Conservation (phyloP, 1,139 yeast genomes). For the Hyphopichia wangnamkhiaoensis region DNA sequence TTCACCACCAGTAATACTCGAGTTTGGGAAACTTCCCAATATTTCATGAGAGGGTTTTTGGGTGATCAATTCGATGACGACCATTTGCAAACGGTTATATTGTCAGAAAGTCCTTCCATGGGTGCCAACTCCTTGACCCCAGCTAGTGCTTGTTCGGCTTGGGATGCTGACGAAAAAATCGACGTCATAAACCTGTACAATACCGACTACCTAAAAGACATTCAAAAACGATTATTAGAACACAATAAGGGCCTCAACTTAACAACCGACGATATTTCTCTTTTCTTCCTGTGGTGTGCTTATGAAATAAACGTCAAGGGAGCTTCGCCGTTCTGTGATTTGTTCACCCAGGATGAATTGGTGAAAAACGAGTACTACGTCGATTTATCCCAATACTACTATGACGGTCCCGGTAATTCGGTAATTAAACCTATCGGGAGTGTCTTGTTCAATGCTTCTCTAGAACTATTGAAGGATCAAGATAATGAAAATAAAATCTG, state of each 20-base stretch:
- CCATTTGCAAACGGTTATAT: slow-evolving; percentile 22
- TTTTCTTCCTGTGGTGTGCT: slow-evolving; percentile 49
- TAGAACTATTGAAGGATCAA: slow-evolving; percentile 29
- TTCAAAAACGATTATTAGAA: slow-evolving; percentile 18
- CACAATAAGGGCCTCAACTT: slow-evolving; percentile 26
- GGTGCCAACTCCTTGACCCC: slow-evolving; percentile 37
- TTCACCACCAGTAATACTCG: slow-evolving; percentile 36
- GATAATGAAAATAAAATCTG: slow-evolving; percentile 24
- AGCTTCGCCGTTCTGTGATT: slow-evolving; percentile 47
- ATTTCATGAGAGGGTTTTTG: slow-evolving; percentile 36
- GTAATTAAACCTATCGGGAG: slow-evolving; percentile 42
- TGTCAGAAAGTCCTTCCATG: slow-evolving; percentile 25
- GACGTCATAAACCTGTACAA: slow-evolving; percentile 15
- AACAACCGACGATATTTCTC: slow-evolving; percentile 40
- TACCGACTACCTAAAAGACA: slow-evolving; percentile 16
- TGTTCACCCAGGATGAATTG: slow-evolving; percentile 54
- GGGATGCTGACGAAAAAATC: slow-evolving; percentile 12
- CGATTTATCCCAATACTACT: slow-evolving; percentile 49
- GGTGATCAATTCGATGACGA: slow-evolving; percentile 24
- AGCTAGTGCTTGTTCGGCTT: slow-evolving; percentile 23
- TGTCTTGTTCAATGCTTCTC: slow-evolving; percentile 45
- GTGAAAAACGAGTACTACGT: slow-evolving; percentile 42
- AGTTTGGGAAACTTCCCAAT: slow-evolving; percentile 29
- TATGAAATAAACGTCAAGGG: slow-evolving; percentile 56
- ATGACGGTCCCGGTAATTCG: slow-evolving; percentile 52